Percentiles rank a stretch among this genome's conserved stretches.
Evolutionary conservation across 441 rosid genomes (phyloP).

Genomic region (Eruca vesicaria): DNA sequence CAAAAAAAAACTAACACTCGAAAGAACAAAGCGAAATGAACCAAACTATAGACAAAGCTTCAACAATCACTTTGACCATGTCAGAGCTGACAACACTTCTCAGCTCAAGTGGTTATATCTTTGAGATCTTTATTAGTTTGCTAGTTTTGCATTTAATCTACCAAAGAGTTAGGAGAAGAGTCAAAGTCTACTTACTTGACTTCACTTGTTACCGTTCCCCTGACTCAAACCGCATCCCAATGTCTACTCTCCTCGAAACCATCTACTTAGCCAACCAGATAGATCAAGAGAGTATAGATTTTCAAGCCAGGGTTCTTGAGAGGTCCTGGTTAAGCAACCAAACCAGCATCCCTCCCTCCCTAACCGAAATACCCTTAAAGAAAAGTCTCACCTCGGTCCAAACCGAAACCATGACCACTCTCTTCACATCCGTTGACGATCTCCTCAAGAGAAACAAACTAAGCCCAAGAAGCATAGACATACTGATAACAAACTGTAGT

Average conservation of each 20-base stretch:
- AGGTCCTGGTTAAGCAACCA: constrained; percentile 46
- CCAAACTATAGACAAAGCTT: constrained; percentile 8
- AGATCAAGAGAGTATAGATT: constrained; percentile 40
- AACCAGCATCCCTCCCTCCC: constrained; percentile 37
- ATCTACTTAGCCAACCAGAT: constrained; percentile 29
- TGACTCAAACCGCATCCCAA: constrained; percentile 38
- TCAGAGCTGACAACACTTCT: constrained; percentile 17
- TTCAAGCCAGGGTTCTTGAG: constrained; percentile 41
- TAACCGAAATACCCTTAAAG: constrained; percentile 38
- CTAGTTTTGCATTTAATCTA: constrained; percentile 14
- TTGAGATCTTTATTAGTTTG: constrained; percentile 4
- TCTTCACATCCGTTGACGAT: constrained; percentile 72
- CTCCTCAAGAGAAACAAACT: constrained; percentile 65
- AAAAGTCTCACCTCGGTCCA: constrained; percentile 27
- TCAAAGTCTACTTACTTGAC: constrained; percentile 39
- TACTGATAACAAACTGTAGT: constrained; percentile 83
- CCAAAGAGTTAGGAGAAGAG: constrained; percentile 30
- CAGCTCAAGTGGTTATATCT: constrained; percentile 8
- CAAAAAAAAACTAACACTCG: not conserved
- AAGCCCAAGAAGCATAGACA: constrained; percentile 68
- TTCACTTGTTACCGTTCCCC: constrained; percentile 50
- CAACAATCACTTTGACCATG: constrained; percentile 15
- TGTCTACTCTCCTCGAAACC: constrained; percentile 38
- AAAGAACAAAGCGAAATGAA: constrained; percentile 3
- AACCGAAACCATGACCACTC: constrained; percentile 46